phyloP scores from a whole-genome alignment of 2,329 filamentous ascomycete genomes.

The Emmonsiellopsis sp. region DNA sequence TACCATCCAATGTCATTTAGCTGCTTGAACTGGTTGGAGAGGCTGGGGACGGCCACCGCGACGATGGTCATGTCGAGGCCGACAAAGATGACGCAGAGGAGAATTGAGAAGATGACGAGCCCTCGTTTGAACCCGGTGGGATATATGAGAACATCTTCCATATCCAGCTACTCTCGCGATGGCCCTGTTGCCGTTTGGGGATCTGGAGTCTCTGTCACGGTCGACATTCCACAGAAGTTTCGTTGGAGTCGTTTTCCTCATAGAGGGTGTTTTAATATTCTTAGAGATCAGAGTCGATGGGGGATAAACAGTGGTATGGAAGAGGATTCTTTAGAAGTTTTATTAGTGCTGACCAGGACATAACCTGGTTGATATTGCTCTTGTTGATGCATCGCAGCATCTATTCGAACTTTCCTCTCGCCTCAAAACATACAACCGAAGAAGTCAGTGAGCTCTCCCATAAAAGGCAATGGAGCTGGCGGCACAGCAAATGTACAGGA shows the following conservation, averaged over 20 bases:
- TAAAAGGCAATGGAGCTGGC: too few relatives aligned
- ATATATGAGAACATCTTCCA: not conserved
- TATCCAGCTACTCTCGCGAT: not conserved
- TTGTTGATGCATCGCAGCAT: too few relatives aligned
- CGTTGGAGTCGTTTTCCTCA: not conserved
- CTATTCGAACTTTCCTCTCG: too few relatives aligned
- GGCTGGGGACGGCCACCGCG: not conserved
- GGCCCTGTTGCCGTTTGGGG: not conserved
- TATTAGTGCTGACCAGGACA: not conserved
- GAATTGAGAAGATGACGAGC: not conserved
- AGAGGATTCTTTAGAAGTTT: not conserved
- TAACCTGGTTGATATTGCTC: too few relatives aligned
- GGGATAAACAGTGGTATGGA: not conserved
- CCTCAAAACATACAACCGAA: too few relatives aligned
- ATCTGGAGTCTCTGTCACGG: not conserved
- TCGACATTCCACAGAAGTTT: not conserved
- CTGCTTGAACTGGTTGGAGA: conserved; percentile 35
- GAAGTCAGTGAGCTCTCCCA: too few relatives aligned
- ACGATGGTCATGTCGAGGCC: not conserved
- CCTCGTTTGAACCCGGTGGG: not conserved
- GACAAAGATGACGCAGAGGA: not conserved
- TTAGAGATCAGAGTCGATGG: not conserved
- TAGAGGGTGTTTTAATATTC: not conserved
- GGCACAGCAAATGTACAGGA: too few relatives aligned
- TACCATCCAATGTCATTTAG: conserved; percentile 57